Evolutionary conservation across 2,329 filamentous ascomycete species (phyloP), one percentile per base, ranked within the genome.

Genomic region (Fusarium protoensiforme): DNA sequence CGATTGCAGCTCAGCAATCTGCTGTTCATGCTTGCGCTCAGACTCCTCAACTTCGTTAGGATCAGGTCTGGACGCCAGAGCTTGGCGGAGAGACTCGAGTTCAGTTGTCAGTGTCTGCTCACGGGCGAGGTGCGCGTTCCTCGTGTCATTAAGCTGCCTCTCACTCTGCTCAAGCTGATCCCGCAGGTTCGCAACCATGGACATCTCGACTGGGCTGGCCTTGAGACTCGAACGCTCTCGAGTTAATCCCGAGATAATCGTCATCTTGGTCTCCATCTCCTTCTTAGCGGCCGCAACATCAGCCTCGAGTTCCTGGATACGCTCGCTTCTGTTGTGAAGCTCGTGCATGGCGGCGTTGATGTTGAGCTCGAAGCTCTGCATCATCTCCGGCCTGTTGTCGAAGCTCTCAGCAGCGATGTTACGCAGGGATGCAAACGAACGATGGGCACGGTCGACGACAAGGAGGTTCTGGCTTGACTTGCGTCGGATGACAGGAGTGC

Each of bases 201-300:
- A 95, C 80, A 98, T 97, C 79, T 99, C 96, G 79, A 98, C 92
- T 9, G 95, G 93, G 27, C 93, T 93, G 3, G 81, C 89, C 80
- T 96, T 94, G 84, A 98, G 88, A 83, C 95, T 98, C 4, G 94
- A 96, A 67, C 97, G 89, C 83, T 99, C 97, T 62, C 96, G 92
- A 5, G 96, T 97, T 72, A 99, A 87, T 8, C 96, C 96, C 33
- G 94, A 94, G 76, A 99, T 98, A 79, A 99, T 95, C 33, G 94
- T 94, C 87, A 96, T 95, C 89, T 99, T 99, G 71, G 90, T 92
- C 80, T 99, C 96, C 92, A 98, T 97, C 82, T 99, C 96, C 85
- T 95, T 98, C 85, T 94, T 96, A 24, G 95, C 90, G 5, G 91
- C 92, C 29, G 91, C 87, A 65, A 98, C 90, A 75, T 98, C 96